Percentiles rank a stretch among this genome's conserved stretches.
Evolutionary conservation across 2,329 filamentous ascomycete species (phyloP).

Genomic region (Acarospora socialis): DNA sequence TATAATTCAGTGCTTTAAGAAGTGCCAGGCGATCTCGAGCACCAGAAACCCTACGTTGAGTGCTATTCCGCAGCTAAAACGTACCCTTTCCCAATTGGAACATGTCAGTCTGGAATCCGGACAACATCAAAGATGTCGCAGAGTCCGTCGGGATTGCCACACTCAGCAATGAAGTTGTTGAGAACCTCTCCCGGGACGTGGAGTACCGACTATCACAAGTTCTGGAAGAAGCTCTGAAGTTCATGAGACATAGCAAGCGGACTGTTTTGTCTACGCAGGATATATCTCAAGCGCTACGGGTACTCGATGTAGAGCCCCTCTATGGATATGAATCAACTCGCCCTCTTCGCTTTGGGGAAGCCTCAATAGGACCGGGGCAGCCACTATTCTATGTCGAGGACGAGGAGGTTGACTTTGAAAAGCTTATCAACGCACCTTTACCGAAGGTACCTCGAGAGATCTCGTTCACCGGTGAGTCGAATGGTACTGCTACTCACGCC

Average conservation of each 20-base stretch:
- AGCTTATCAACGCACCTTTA: slow-evolving; percentile 89
- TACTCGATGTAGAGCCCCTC: slow-evolving; percentile 84
- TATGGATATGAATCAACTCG: slow-evolving; percentile 93
- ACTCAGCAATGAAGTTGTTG: slow-evolving; percentile 72
- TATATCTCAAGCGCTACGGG: slow-evolving; percentile 68
- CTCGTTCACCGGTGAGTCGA: slow-evolving; percentile 63
- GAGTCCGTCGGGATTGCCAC: slow-evolving; percentile 82
- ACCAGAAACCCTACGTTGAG: too few species aligned
- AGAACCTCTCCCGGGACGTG: slow-evolving; percentile 80
- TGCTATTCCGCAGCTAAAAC: too few species aligned
- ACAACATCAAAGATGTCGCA: slow-evolving; percentile 90
- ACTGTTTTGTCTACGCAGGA: slow-evolving; percentile 83
- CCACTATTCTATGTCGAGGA: slow-evolving; percentile 96
- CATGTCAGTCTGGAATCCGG: slow-evolving; percentile 78
- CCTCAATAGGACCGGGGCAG: slow-evolving; percentile 82
- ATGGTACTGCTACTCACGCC: slow-evolving; percentile 4
- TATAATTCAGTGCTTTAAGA: too few species aligned
- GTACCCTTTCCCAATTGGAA: slow-evolving; percentile 9
- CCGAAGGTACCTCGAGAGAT: slow-evolving; percentile 91
- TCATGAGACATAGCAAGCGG: slow-evolving; percentile 83
- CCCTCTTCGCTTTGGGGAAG: slow-evolving; percentile 82
- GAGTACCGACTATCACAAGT: slow-evolving; percentile 92
- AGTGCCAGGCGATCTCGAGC: too few species aligned
- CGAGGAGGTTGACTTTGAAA: slow-evolving; percentile 97
- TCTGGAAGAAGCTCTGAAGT: slow-evolving; percentile 83